Evolutionary conservation across 1,284 basidiomycete species (phyloP), one percentile per base, ranked within the genome.

Genomic region (Puccinia polysora): DNA sequence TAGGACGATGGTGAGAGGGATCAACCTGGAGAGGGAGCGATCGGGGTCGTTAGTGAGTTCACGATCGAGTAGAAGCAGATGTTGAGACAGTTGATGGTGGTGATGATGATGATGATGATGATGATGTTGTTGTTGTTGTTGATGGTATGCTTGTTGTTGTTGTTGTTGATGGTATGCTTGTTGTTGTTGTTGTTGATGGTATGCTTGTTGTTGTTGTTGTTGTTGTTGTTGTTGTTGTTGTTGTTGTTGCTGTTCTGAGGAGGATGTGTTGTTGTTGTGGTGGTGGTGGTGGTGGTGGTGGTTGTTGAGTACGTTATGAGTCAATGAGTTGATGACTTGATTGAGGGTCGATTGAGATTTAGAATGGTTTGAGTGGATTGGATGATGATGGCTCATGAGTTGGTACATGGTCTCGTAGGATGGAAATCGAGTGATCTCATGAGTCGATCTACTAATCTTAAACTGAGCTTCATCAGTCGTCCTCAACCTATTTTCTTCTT

Each of bases 401-500:
- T 45, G 65, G 45, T 56, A 32, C 53, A 69, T 59, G 36, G 55
- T 38, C 38, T 69, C 56, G 52, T 69, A 69, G 1, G 67, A 60
- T 0, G 67, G 67, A 28, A 69, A 69, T n/a, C 60, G 67, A 15
- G 67, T 69, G 56, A 69, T 69, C 14, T 58, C 67, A 49, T 69
- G 40, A 3, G 65, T 55, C 20, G 65, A 50, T 68, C 65, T 28
- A 28, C 53, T 68, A 32, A 50, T 65, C 18, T 36, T 20, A 15
- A 60, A 60, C 3, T 49, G 45, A n/a, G 4, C 23, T n/a, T 5
- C 14, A 4, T 4, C 5, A n/a, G 18, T 49, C 23, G 45, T n/a
- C 45, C 18, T 49, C 45, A 49, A 49, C 18, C 5, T 49, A 23
- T 23, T 28, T 4, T 4, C 6, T 23, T 18, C 7, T 18, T 52